These are phyloP conservation scores for Podila epicladia DNA, from an alignment of 192 early-diverging fungal genomes.

Conservation along the genomic window DNA sequence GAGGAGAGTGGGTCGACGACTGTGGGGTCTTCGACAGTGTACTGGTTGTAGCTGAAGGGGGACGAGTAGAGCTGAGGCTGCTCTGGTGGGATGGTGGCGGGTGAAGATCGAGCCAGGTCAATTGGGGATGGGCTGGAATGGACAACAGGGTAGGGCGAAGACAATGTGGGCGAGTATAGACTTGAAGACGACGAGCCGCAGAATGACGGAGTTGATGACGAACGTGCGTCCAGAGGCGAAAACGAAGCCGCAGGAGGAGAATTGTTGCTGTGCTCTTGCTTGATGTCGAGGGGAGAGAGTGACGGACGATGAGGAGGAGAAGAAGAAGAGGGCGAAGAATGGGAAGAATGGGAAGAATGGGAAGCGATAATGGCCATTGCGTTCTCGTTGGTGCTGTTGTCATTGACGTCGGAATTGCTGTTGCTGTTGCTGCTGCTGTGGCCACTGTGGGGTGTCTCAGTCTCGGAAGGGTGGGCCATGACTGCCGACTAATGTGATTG, in stretches of 20 bases:
- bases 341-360: background rate
- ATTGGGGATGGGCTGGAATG: slow-evolving; percentile 28
- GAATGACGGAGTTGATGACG: background rate
- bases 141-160: slow-evolving; percentile 32
- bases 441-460: too few relatives aligned
- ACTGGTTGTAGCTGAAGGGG: background rate
- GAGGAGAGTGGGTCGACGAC: slow-evolving; percentile 3
- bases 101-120: slow-evolving; percentile 14
- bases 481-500: too few relatives aligned
- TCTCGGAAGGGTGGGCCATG: too few relatives aligned
- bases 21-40: background rate
- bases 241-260: background rate
- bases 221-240: background rate
- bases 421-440: background rate
- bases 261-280: background rate
- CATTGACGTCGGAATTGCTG: background rate
- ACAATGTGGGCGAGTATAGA: slow-evolving; percentile 11
- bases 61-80: background rate
- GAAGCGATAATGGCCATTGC: background rate
- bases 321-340: background rate
- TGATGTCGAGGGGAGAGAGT: background rate
- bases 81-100: background rate
- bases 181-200: slow-evolving; percentile 6
- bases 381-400: background rate
- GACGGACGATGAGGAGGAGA: background rate